Percentiles rank a stretch among this genome's conserved stretches.
These are phyloP conservation scores for Cytospora paraplurivora DNA, from an alignment of 2,329 filamentous ascomycete genomes.

Conservation along the genomic window DNA sequence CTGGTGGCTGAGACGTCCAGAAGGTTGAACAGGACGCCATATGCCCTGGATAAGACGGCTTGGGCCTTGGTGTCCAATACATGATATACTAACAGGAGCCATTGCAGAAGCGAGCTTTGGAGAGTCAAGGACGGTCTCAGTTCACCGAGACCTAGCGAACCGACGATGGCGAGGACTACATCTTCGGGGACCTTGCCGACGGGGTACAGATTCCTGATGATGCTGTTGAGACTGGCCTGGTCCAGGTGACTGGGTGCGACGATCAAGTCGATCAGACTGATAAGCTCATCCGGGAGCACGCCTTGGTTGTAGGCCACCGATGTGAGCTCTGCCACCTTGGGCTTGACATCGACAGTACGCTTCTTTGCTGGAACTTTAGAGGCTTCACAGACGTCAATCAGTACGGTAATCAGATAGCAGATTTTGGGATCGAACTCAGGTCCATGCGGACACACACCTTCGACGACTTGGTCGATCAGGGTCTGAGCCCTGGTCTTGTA, in stretches of 20 bases:
- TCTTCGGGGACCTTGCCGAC: slow-evolving; percentile 62
- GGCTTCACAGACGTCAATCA: slow-evolving; percentile 43
- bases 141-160: slow-evolving; percentile 75
- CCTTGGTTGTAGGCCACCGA: slow-evolving; percentile 69
- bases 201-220: slow-evolving; percentile 78
- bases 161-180: slow-evolving; percentile 66
- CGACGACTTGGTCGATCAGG: slow-evolving; percentile 43
- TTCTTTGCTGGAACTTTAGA: slow-evolving; percentile 66
- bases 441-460: slow-evolving; percentile 32
- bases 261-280: slow-evolving; percentile 66
- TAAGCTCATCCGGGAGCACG: slow-evolving; percentile 61
- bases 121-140: slow-evolving; percentile 71
- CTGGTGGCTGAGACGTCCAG: slow-evolving; percentile 59
- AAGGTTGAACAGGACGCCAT: slow-evolving; percentile 77
- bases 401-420: neutral
- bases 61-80: slow-evolving; percentile 59
- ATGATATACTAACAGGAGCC: slow-evolving; percentile 77
- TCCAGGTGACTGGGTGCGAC: slow-evolving; percentile 70
- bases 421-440: neutral
- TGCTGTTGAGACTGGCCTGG: slow-evolving; percentile 68
- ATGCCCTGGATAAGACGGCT: slow-evolving; percentile 66
- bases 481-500: slow-evolving; percentile 29
- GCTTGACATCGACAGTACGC: slow-evolving; percentile 62
- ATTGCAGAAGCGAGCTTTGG: slow-evolving; percentile 72
- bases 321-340: slow-evolving; percentile 63